Conservation (phyloP, 2,329 filamentous ascomycete genomes). For the Sporothrix inflata region DNA sequence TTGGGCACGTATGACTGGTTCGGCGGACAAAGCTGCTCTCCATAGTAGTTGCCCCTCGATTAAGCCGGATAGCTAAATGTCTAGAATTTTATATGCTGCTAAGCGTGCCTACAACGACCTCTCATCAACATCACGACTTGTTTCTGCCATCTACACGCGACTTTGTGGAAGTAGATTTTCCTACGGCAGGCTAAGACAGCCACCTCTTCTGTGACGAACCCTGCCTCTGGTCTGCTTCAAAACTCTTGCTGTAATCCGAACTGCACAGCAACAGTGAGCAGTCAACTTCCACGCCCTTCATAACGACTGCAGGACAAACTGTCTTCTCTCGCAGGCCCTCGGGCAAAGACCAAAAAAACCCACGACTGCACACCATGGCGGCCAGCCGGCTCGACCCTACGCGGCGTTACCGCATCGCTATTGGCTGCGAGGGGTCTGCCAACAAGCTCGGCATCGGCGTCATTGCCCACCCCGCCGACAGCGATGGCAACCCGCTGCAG, state of each 20-base stretch:
- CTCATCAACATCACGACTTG: constrained; percentile 1
- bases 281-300: neutral
- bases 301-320: neutral
- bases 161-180: neutral
- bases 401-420: constrained; percentile 54
- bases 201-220: neutral
- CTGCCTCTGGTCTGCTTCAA: neutral
- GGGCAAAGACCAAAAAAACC: neutral
- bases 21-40: neutral
- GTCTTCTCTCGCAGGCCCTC: neutral
- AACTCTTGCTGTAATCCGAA: neutral
- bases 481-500: constrained; percentile 24
- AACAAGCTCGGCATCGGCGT: constrained; percentile 97
- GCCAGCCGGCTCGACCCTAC: constrained; percentile 28
- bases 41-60: constrained; percentile 6
- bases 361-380: neutral
- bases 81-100: constrained; percentile 22
- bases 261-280: neutral
- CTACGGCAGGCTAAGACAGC: neutral
- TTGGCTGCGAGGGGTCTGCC: constrained; percentile 83
- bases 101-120: neutral
- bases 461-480: constrained; percentile 69
- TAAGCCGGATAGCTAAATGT: constrained; percentile 2
- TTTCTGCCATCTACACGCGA: neutral
- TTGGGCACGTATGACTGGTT: neutral